Percentiles rank a stretch among this genome's conserved stretches.
Evolutionary conservation across 116 monocot species (phyloP).

Genomic region (Papilionanthe hybrid): DNA sequence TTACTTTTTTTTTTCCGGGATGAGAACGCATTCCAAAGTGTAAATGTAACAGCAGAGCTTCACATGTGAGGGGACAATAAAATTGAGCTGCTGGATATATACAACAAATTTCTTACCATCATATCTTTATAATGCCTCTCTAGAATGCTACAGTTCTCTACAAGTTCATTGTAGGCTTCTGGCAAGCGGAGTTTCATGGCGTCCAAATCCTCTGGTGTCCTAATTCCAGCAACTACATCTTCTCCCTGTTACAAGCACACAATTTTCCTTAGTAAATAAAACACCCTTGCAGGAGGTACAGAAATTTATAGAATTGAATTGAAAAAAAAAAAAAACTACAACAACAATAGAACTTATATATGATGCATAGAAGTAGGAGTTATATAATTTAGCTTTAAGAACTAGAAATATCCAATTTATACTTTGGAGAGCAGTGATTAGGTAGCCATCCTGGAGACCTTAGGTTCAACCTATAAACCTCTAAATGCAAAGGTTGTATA

Average conservation of each 20-base stretch:
- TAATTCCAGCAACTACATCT: constrained; percentile 99
- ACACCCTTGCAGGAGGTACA: not conserved
- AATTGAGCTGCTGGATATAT: not conserved
- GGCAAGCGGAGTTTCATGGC: constrained; percentile 77
- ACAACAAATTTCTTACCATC: constrained; percentile 53
- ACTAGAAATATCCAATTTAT: too few species aligned
- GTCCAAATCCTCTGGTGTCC: constrained; percentile 85
- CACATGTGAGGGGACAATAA: not conserved
- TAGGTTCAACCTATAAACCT: too few species aligned
- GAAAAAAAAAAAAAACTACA: not conserved
- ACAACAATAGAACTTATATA: not conserved
- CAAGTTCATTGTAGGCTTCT: constrained; percentile 73
- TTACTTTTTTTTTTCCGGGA: not conserved
- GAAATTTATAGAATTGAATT: not conserved
- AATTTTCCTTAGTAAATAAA: not conserved
- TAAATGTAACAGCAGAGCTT: not conserved
- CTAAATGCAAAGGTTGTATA: too few species aligned
- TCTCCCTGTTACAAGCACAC: constrained; percentile 56
- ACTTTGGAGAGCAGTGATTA: too few species aligned
- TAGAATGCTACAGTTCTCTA: constrained; percentile 82
- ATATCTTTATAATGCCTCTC: constrained; percentile 96
- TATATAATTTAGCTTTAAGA: not conserved
- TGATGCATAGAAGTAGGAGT: not conserved
- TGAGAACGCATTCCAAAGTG: not conserved
- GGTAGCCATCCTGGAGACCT: too few species aligned